phyloP scores from a whole-genome alignment of 495 filamentous ascomycete species.

The Umbilicaria muhlenbergii region DNA sequence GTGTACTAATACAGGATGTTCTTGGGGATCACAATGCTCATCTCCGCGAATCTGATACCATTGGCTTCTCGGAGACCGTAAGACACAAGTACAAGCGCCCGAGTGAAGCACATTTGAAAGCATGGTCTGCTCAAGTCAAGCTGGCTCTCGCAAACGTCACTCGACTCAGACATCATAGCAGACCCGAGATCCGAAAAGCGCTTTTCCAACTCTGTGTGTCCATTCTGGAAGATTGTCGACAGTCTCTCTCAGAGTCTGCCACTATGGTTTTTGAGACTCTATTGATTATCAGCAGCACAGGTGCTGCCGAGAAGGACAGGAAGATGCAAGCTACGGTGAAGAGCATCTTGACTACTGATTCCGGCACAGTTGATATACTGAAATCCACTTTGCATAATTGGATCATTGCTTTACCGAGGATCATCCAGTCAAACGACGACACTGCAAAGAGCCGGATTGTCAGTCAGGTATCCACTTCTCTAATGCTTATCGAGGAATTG shows the following conservation, averaged over 20 bases:
- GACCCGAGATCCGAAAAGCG: conserved; percentile 51
- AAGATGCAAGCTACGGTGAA: conserved; percentile 26
- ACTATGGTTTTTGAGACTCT: conserved; percentile 66
- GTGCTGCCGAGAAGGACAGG: conserved; percentile 29
- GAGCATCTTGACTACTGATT: conserved; percentile 45
- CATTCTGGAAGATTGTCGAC: conserved; percentile 60
- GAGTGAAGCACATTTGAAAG: conserved; percentile 30
- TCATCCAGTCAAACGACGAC: conserved; percentile 80
- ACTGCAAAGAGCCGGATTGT: conserved; percentile 54
- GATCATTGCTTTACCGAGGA: conserved; percentile 61
- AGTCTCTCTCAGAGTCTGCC: conserved; percentile 54
- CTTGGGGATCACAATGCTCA: conserved; percentile 38
- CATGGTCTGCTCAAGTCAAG: conserved; percentile 63
- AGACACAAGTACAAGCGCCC: conserved; percentile 1
- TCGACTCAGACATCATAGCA: conserved; percentile 59
- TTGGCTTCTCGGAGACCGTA: not conserved
- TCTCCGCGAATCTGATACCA: no score
- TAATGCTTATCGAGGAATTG: conserved; percentile 47
- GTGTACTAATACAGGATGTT: conserved; percentile 41
- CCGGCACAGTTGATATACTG: conserved; percentile 46
- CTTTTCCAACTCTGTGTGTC: conserved; percentile 54
- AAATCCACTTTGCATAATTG: conserved; percentile 64
- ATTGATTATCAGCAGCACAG: conserved; percentile 44
- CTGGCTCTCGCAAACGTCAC: conserved; percentile 68
- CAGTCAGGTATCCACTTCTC: conserved; percentile 55